phyloP scores from a whole-genome alignment of 1,284 basidiomycete species.

The Tylopilus orsonianus region DNA sequence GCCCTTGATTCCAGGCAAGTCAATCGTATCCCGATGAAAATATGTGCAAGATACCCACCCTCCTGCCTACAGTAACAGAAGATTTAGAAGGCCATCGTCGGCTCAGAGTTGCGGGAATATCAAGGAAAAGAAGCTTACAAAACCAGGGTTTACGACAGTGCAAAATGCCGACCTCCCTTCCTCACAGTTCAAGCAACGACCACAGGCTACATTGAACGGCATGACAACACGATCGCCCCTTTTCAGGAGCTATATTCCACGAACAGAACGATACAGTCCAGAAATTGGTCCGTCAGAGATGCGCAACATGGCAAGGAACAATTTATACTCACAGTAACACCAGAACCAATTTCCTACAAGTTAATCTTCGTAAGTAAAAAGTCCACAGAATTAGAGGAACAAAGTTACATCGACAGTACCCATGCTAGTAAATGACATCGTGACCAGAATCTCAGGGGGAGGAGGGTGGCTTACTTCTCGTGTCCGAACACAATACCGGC shows the following conservation, averaged over 20 bases:
- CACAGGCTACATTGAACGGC: slow-evolving; percentile 58
- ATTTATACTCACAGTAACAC: slow-evolving; percentile 1
- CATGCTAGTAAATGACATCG: neutral
- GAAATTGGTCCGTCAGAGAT: neutral
- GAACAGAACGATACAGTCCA: neutral
- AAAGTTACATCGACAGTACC: slow-evolving; percentile 3
- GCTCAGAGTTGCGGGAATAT: neutral
- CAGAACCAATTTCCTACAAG: slow-evolving; percentile 4
- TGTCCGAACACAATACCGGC: slow-evolving; percentile 7
- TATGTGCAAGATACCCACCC: slow-evolving; percentile 1
- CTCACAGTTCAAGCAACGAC: slow-evolving; percentile 54
- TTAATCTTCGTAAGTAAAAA: neutral
- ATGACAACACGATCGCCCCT: slow-evolving; percentile 54
- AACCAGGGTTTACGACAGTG: slow-evolving; percentile 54
- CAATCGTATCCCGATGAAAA: neutral
- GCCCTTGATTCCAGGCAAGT: neutral
- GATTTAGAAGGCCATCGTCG: neutral
- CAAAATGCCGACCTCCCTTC: slow-evolving; percentile 50
- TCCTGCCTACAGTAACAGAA: neutral
- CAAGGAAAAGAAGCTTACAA: slow-evolving; percentile 37
- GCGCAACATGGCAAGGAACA: neutral
- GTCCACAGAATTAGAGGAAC: neutral
- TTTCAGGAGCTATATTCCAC: slow-evolving; percentile 39
- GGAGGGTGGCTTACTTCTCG: slow-evolving; percentile 7
- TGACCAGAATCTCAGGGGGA: neutral